phyloP scores from a whole-genome alignment of 257 asterid species.

The Solanum neorickii region DNA sequence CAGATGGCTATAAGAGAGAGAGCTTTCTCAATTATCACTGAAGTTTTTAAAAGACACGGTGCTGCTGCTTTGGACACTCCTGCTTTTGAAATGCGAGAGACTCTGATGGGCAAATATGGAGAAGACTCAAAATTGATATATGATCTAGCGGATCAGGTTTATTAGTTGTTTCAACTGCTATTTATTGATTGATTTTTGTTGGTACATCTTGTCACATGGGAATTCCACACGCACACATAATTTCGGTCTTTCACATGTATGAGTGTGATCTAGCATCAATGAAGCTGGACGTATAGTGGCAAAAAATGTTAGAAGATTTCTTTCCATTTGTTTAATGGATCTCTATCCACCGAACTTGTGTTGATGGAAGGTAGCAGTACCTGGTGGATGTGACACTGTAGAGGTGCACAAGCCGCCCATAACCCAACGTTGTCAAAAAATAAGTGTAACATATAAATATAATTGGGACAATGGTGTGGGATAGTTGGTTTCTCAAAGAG shows the following conservation, averaged over 20 bases:
- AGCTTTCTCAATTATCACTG: conserved; percentile 56
- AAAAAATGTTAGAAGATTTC: background rate
- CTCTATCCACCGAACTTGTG: background rate
- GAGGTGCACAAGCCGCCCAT: background rate
- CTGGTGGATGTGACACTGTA: background rate
- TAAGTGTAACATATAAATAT: background rate
- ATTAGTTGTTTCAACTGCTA: background rate
- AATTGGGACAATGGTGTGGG: background rate
- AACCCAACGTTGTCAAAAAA: background rate
- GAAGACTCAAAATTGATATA: conserved; percentile 94
- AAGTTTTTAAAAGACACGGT: conserved; percentile 90
- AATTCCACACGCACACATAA: background rate
- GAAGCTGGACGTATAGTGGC: background rate
- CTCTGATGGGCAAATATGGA: conserved; percentile 95
- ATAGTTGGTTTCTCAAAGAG: background rate
- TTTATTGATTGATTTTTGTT: background rate
- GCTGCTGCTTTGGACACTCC: conserved; percentile 90
- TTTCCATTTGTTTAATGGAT: background rate
- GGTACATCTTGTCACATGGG: background rate
- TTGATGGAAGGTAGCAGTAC: background rate
- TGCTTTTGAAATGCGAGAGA: conserved; percentile 85
- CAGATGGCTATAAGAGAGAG: conserved; percentile 84
- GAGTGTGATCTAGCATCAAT: background rate
- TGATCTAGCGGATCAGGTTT: conserved; percentile 96
- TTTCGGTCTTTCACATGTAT: background rate